Evolutionary conservation across 2,329 filamentous ascomycete species (phyloP).

Genomic region (Colletotrichum orchidophilum): DNA sequence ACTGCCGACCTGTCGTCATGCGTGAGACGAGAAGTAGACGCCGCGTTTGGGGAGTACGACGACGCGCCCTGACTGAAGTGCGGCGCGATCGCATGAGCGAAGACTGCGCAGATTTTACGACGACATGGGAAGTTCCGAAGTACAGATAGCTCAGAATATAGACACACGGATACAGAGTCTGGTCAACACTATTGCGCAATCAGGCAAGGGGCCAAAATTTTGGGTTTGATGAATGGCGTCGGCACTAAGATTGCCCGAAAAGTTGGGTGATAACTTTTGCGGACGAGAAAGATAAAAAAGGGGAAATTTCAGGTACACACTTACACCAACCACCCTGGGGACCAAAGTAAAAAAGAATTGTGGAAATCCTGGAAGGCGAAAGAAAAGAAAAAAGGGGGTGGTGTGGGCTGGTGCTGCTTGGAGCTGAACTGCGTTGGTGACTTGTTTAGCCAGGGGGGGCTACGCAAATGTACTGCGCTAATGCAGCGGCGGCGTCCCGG

Average conservation of each 20-base stretch:
- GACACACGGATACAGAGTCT: too few species aligned
- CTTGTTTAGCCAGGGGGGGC: neutral
- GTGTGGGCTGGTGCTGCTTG: neutral
- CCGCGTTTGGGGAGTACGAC: neutral
- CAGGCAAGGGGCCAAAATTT: neutral
- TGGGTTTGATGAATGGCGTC: slow-evolving; percentile 1
- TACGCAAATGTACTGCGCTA: slow-evolving; percentile 5
- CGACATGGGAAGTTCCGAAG: neutral
- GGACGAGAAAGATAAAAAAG: neutral
- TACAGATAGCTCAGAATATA: too few species aligned
- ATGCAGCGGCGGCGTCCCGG: slow-evolving; percentile 31
- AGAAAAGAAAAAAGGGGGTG: neutral
- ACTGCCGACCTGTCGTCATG: neutral
- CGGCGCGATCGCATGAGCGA: neutral
- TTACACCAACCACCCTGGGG: neutral
- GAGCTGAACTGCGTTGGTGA: neutral
- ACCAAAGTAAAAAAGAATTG: neutral
- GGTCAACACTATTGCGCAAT: neutral
- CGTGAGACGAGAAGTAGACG: neutral
- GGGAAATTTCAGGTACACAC: neutral
- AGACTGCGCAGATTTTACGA: neutral
- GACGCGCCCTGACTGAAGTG: neutral
- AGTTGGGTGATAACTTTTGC: neutral
- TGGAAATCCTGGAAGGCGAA: neutral
- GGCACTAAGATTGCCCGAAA: neutral